Conservation (phyloP, 2,329 filamentous ascomycete genomes). For the Aspergillus fijiensis region DNA sequence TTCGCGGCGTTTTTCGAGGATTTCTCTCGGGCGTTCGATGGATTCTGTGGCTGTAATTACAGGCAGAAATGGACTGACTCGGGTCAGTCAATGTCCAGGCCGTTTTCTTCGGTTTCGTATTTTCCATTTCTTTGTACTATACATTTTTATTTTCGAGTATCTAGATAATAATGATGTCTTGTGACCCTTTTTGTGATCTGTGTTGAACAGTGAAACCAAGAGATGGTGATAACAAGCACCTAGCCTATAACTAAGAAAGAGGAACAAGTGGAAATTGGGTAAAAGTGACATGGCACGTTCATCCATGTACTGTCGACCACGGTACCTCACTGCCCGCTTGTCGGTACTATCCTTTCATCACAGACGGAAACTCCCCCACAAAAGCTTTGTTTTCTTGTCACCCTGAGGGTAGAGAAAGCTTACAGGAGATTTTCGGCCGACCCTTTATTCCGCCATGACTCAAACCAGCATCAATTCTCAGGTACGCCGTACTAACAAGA, state of each 20-base stretch:
- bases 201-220: too few species aligned
- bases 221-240: too few species aligned
- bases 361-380: neutral
- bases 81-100: slow-evolving; percentile 1
- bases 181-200: neutral
- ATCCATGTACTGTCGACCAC: too few species aligned
- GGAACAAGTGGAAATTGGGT: too few species aligned
- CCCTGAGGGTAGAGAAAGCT: neutral
- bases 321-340: neutral
- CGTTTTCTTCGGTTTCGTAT: neutral
- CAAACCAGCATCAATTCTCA: neutral
- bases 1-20: slow-evolving; percentile 63
- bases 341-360: neutral
- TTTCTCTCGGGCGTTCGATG: slow-evolving; percentile 65
- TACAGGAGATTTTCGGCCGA: too few species aligned
- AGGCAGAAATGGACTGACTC: neutral
- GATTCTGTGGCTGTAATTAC: slow-evolving; percentile 72
- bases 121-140: neutral
- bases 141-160: neutral
- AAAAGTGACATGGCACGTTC: too few species aligned
- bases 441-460: too few species aligned
- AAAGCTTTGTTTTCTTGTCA: neutral
- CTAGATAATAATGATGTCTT: neutral
- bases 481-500: neutral
- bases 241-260: too few species aligned